Percentiles rank a stretch among this genome's conserved stretches.
Conservation (phyloP, 108 stramenopile species). For the Skeletonema potamos region DNA sequence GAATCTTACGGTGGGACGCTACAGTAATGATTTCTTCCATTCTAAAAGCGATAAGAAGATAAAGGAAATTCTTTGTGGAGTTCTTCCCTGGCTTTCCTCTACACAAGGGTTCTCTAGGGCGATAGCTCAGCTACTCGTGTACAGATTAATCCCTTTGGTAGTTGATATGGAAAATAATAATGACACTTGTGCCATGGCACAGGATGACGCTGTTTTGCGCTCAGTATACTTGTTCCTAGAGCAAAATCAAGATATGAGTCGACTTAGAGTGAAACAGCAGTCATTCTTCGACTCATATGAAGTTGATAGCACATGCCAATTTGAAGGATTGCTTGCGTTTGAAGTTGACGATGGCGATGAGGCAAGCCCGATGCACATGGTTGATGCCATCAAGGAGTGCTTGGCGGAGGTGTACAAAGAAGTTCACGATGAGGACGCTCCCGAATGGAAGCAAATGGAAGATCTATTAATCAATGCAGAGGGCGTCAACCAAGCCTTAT, state of each 20-base stretch:
- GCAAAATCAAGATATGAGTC: constrained; percentile 75
- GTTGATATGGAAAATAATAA: constrained; percentile 36
- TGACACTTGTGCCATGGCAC: neutral
- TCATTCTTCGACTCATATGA: constrained; percentile 73
- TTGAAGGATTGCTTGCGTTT: constrained; percentile 68
- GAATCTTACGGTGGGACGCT: constrained; percentile 69
- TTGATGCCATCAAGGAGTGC: constrained; percentile 70
- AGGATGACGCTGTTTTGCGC: constrained; percentile 39
- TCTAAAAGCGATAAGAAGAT: constrained; percentile 34
- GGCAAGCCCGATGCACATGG: constrained; percentile 68
- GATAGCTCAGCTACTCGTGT: constrained; percentile 79
- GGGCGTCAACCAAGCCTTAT: neutral
- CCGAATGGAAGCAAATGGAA: constrained; percentile 77
- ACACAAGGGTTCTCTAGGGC: constrained; percentile 87
- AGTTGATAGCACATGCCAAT: constrained; percentile 67
- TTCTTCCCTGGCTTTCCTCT: constrained; percentile 81
- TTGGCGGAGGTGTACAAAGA: constrained; percentile 72
- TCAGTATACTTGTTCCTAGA: constrained; percentile 72
- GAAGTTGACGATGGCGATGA: constrained; percentile 83
- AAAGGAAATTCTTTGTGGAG: constrained; percentile 63
- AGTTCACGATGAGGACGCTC: constrained; percentile 67
- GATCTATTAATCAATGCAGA: constrained; percentile 35
- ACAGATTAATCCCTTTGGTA: constrained; percentile 69
- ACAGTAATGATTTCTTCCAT: constrained; percentile 59
- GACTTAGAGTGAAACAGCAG: constrained; percentile 69